A percentile compares a stretch with the other conserved stretches of the same genome.
Evolutionary conservation across 129 eudicot species (phyloP).

Genomic region (Escallonia rubra): DNA sequence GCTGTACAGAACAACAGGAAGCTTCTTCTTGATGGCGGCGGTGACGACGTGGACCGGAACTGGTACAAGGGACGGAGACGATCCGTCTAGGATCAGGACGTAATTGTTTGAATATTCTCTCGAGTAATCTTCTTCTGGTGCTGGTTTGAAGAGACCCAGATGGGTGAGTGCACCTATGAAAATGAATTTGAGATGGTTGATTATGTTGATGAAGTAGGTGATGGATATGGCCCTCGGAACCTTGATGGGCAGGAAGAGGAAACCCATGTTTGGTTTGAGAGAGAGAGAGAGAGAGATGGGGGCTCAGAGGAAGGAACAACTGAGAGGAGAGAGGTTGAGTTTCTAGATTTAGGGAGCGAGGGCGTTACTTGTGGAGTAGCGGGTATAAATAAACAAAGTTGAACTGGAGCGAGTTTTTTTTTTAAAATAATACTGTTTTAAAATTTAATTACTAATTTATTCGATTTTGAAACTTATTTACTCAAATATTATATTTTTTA

Average conservation of each 20-base stretch:
- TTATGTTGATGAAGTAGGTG: slow-evolving; percentile 21
- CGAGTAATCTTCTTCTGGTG: slow-evolving; percentile 23
- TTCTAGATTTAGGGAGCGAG: no score
- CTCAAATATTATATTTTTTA: no score
- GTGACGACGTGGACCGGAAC: slow-evolving; percentile 43
- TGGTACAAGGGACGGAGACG: slow-evolving; percentile 46
- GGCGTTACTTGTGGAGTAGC: no score
- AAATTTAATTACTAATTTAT: no score
- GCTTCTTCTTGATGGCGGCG: slow-evolving; percentile 35
- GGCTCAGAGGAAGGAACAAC: not conserved
- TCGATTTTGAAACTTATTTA: no score
- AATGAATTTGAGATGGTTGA: slow-evolving; percentile 24
- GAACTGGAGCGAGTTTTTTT: no score
- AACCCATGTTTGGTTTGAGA: slow-evolving; percentile 18
- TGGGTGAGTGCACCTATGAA: slow-evolving; percentile 27
- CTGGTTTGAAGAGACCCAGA: slow-evolving; percentile 43
- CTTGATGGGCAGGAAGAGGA: slow-evolving; percentile 34
- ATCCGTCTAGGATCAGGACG: slow-evolving; percentile 45
- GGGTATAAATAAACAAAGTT: no score
- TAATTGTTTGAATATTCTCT: slow-evolving; percentile 21
- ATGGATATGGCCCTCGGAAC: slow-evolving; percentile 25
- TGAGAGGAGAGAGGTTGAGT: not conserved
- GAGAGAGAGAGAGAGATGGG: not conserved
- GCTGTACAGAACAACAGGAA: slow-evolving; percentile 25
- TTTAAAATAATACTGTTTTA: no score